These are phyloP conservation scores for Cyberlindnera suaveolens DNA, from an alignment of 805 yeast species.

Conservation along the genomic window DNA sequence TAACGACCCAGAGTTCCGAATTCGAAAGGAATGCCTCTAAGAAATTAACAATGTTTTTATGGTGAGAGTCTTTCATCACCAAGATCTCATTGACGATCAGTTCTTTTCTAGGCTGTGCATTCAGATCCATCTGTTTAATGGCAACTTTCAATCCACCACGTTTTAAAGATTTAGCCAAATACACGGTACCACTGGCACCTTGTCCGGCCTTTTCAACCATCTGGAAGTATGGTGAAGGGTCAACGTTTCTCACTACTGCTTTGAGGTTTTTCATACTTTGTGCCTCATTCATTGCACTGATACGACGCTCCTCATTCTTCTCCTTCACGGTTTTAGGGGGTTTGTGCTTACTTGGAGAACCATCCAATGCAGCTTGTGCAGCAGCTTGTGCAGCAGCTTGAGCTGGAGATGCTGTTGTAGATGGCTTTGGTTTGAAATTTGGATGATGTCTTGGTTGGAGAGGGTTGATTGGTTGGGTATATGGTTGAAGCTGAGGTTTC, in stretches of 20 bases:
- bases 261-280: conserved; percentile 78
- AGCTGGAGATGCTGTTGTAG: conserved; percentile 13
- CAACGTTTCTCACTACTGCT: conserved; percentile 74
- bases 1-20: conserved; percentile 90
- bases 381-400: conserved; percentile 28
- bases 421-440: conserved; percentile 14
- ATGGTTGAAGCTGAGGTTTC: conserved; percentile 7
- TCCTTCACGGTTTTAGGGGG: conserved; percentile 26
- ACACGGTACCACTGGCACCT: conserved; percentile 97
- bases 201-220: conserved; percentile 88
- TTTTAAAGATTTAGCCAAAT: conserved; percentile 63
- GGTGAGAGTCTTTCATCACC: conserved; percentile 95
- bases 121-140: conserved; percentile 90
- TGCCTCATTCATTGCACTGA: conserved; percentile 70
- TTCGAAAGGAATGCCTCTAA: conserved; percentile 79
- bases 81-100: conserved; percentile 91
- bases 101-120: conserved; percentile 90
- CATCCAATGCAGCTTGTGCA: conserved; percentile 29
- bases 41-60: conserved; percentile 91
- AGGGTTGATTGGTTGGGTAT: conserved; percentile 16
- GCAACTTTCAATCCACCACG: conserved; percentile 71
- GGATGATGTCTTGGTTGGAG: conserved; percentile 25
- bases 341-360: conserved; percentile 15
- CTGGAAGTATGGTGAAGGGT: conserved; percentile 79
- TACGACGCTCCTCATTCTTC: conserved; percentile 42